phyloP scores from a whole-genome alignment of 2,329 filamentous ascomycete genomes.

The Meredithiella fracta region DNA sequence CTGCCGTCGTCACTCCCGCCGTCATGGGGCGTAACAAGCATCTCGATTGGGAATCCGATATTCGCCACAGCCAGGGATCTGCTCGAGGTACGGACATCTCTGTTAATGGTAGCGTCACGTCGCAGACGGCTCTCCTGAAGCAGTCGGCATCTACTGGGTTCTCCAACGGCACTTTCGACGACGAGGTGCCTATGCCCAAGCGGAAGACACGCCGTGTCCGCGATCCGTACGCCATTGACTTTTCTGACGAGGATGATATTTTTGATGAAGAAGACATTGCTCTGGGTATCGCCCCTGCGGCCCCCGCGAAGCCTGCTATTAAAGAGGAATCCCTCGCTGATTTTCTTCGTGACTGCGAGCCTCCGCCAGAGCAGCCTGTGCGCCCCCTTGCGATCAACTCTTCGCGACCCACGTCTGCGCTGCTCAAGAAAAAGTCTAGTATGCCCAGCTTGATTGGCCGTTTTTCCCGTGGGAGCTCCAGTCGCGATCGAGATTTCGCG shows the following conservation, averaged over 20 bases:
- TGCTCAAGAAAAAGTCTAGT: conserved; percentile 47
- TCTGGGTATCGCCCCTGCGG: conserved; percentile 21
- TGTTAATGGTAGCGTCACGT: conserved; percentile 53
- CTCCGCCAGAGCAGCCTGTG: conserved; percentile 33
- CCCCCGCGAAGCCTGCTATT: conserved; percentile 24
- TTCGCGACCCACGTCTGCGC: conserved; percentile 19
- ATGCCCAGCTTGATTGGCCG: conserved; percentile 45
- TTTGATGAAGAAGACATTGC: conserved; percentile 33
- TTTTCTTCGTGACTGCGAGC: conserved; percentile 53
- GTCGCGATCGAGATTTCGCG: conserved; percentile 19
- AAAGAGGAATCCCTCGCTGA: conserved; percentile 54
- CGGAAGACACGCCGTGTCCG: conserved; percentile 62
- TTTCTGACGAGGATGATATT: conserved; percentile 44
- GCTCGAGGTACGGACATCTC: conserved; percentile 40
- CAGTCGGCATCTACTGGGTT: conserved; percentile 23
- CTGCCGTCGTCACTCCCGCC: neutral
- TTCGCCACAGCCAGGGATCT: conserved; percentile 40
- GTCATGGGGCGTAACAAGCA: conserved; percentile 7
- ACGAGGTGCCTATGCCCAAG: conserved; percentile 43
- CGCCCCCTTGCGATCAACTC: conserved; percentile 20
- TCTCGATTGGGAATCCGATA: conserved; percentile 20
- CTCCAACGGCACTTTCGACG: conserved; percentile 27
- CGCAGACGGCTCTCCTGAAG: conserved; percentile 51
- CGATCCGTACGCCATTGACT: conserved; percentile 88
- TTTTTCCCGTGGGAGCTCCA: conserved; percentile 29